phyloP scores from a whole-genome alignment of 805 yeast species.

The Pichia exigua region DNA sequence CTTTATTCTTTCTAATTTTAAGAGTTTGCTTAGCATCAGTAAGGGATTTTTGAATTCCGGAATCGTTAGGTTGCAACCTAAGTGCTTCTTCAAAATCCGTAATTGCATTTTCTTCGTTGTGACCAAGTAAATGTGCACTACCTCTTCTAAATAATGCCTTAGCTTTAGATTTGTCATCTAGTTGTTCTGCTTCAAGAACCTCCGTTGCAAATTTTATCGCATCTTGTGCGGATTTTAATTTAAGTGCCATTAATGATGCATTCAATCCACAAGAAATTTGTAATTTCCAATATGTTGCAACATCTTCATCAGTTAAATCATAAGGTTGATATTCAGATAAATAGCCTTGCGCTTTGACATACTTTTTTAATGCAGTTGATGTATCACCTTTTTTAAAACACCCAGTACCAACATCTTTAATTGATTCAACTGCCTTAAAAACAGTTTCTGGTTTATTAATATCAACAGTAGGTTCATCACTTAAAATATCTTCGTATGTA shows the following conservation, averaged over 20 bases:
- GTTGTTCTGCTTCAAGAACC: conserved; percentile 53
- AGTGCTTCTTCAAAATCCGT: conserved; percentile 60
- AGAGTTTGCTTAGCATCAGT: conserved; percentile 46
- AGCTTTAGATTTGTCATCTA: conserved; percentile 63
- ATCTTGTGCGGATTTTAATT: conserved; percentile 45
- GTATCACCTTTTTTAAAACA: conserved; percentile 60
- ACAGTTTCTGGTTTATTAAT: conserved; percentile 55
- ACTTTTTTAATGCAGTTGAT: conserved; percentile 55
- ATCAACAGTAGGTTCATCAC: conserved; percentile 65
- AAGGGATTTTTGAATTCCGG: conserved; percentile 60
- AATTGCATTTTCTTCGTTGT: conserved; percentile 66
- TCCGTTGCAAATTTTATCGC: conserved; percentile 54
- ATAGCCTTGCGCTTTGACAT: conserved; percentile 63
- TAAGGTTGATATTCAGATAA: conserved; percentile 69
- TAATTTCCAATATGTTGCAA: conserved; percentile 41
- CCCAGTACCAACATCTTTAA: conserved; percentile 74
- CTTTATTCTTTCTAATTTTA: conserved; percentile 52
- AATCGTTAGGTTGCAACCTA: conserved; percentile 58
- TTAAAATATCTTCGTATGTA: conserved; percentile 63
- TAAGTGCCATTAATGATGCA: conserved; percentile 66
- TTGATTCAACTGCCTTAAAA: conserved; percentile 50
- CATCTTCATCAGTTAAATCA: conserved; percentile 48
- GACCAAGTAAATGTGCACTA: conserved; percentile 52
- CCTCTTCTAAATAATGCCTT: conserved; percentile 88
- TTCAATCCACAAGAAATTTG: conserved; percentile 63